Percentiles rank a stretch among this genome's conserved stretches.
These are phyloP conservation scores for Exophiala lecanii-corni DNA, from an alignment of 2,329 filamentous ascomycete genomes.

Conservation along the genomic window DNA sequence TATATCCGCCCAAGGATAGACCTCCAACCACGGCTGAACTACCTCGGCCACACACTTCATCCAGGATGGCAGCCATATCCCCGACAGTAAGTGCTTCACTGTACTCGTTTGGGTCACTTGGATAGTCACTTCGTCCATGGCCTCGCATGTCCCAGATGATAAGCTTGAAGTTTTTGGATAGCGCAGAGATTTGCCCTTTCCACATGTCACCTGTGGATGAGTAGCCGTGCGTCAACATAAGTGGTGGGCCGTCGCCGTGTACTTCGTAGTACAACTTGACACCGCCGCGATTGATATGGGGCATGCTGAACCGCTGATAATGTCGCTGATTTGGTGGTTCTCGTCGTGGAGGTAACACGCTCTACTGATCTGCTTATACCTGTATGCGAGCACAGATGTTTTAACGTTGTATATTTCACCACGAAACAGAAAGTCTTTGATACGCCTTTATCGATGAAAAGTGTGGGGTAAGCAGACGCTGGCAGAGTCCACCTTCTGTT, in stretches of 20 bases:
- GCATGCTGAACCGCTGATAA: conserved; percentile 10
- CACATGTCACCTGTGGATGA: conserved; percentile 23
- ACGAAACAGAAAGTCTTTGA: no score
- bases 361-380: no score
- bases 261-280: conserved; percentile 20
- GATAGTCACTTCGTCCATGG: conserved; percentile 17
- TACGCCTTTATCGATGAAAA: no score
- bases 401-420: no score
- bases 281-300: conserved; percentile 10
- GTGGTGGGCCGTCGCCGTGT: conserved; percentile 9
- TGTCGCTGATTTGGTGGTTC: no score
- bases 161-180: conserved; percentile 14
- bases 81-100: conserved; percentile 17
- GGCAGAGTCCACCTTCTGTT: no score
- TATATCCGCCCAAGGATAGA: conserved; percentile 20
- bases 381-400: no score
- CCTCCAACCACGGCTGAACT: conserved; percentile 14
- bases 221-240: conserved; percentile 20
- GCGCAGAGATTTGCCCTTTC: conserved; percentile 12
- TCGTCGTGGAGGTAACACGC: no score
- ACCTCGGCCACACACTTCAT: conserved; percentile 1
- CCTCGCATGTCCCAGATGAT: conserved; percentile 24
- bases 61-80: conserved; percentile 17
- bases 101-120: conserved; percentile 8
- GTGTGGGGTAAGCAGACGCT: no score